Base-by-base conservation (phyloP, 2,329 filamentous ascomycete species). In the Talaromyces sp. region DNA sequence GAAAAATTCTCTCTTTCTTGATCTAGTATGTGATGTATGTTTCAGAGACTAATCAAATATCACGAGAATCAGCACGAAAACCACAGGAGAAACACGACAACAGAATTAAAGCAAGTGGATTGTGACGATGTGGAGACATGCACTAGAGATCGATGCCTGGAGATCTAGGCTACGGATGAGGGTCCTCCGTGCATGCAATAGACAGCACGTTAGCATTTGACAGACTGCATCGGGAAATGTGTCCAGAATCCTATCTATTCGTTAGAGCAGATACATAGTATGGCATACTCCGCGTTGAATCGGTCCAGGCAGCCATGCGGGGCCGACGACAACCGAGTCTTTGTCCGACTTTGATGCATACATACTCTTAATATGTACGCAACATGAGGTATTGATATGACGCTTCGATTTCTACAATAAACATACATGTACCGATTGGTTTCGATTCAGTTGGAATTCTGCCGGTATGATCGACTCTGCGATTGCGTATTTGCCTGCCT, bases 251-350 rank as follows among this genome's bases (percentile, higher is more conserved):
- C 31, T 56, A 56, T 37, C 31, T 56, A 22, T 1, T 6, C 5
- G 6, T 17, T 43, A 39, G 11, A 39, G n/a, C n/a, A 8, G n/a
- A 1, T 41, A 41, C n/a, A 17, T 31, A 41, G n/a, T 41, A n/a
- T 41, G 43, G 9, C 27, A 31, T 31, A 31, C 56, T 59, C 37
- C 56, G 56, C 37, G 35, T 43, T 35, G 7, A 45, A 47, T 60
- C 41, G n/a, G 25, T 11, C 56, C 52, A 60, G 57, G 57, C 57
- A 60, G 41, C 57, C 39, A 47, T 60, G 57, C 41, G 39, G 39
- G 57, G 27, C 57, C 57, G 25, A 45, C 10, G 57, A 33, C 41
- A 60, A 25, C 52, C 52, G 52, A 37, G 33, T 37, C 50, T 54
- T 50, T 50, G 47, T 50, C 25, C 47, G 27, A 9, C 9, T n/a